These are phyloP conservation scores for Leccinum fibrillosum DNA, from an alignment of 768 basidiomycete species.

Conservation along the genomic window DNA sequence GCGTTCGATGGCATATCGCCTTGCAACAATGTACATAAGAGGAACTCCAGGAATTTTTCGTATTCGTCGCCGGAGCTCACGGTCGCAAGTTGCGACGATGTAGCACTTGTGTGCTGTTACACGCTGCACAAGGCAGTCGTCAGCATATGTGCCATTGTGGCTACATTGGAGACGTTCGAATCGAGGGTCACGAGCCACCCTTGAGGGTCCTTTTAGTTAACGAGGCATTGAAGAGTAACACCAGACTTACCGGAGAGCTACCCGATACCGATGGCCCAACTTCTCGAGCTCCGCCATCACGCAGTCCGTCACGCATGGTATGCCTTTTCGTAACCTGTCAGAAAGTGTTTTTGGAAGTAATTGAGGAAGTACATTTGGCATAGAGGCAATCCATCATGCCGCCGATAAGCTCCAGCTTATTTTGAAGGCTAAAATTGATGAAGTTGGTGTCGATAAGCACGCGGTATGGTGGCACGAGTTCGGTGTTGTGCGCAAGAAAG, in stretches of 20 bases:
- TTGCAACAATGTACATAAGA: slow-evolving; percentile 94
- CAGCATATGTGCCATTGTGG: slow-evolving; percentile 96
- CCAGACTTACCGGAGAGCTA: slow-evolving; percentile 78
- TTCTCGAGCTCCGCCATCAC: slow-evolving; percentile 99
- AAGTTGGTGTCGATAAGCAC: slow-evolving; percentile 99
- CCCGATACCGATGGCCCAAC: slow-evolving; percentile 90
- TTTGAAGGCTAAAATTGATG: slow-evolving; percentile 98
- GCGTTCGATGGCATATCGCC: slow-evolving; percentile 91
- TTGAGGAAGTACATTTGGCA: slow-evolving; percentile 76
- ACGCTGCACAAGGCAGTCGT: slow-evolving; percentile 96
- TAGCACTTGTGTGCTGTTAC: slow-evolving; percentile 95
- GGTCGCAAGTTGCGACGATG: slow-evolving; percentile 96
- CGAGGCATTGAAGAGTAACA: not conserved
- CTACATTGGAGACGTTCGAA: slow-evolving; percentile 93
- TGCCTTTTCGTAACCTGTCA: slow-evolving; percentile 52
- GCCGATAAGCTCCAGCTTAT: slow-evolving; percentile 90
- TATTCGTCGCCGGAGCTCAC: slow-evolving; percentile 88
- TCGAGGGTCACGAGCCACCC: slow-evolving; percentile 94
- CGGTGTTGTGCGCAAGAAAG: slow-evolving; percentile 92
- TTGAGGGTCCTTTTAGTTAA: slow-evolving; percentile 32
- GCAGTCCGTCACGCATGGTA: slow-evolving; percentile 98
- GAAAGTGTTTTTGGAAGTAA: not conserved
- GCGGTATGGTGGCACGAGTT: slow-evolving; percentile 94
- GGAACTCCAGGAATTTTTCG: slow-evolving; percentile 92
- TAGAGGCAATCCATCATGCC: slow-evolving; percentile 99